A percentile compares a stretch with the other conserved stretches of the same genome.
phyloP scores from a whole-genome alignment of 106 monocot species.

The Alisma plantagoaquatica region DNA sequence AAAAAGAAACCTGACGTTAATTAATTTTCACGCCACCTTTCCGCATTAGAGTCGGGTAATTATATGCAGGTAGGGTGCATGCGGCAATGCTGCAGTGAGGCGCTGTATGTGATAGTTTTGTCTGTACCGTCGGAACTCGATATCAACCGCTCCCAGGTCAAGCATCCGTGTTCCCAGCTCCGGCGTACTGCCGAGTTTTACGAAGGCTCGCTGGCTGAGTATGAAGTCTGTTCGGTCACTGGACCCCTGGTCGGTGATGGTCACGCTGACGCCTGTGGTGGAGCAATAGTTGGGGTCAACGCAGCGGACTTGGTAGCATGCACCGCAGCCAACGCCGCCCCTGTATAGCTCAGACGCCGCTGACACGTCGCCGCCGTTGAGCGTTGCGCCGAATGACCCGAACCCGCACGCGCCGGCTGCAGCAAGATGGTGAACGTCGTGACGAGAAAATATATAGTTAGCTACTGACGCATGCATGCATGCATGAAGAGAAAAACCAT shows the following conservation, averaged over 20 bases:
- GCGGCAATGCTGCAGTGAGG: neutral
- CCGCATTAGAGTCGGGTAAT: too few species aligned
- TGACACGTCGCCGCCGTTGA: neutral
- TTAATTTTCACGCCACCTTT: too few species aligned
- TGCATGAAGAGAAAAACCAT: too few species aligned
- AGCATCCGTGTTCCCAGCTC: neutral
- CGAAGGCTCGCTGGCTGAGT: neutral
- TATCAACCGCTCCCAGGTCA: neutral
- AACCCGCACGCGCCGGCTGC: neutral
- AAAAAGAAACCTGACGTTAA: too few species aligned
- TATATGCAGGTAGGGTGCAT: neutral
- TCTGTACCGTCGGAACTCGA: neutral
- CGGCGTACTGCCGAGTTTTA: neutral
- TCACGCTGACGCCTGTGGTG: neutral
- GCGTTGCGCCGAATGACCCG: neutral
- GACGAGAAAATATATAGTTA: too few species aligned
- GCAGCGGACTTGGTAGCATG: neutral
- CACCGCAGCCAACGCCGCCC: neutral
- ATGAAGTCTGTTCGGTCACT: neutral
- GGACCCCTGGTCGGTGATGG: neutral
- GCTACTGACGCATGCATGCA: too few species aligned
- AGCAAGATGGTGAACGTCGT: too few species aligned
- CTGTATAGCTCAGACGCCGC: neutral
- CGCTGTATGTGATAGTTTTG: neutral
- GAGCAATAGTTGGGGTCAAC: neutral